A percentile compares a stretch with the other conserved stretches of the same genome.
These are phyloP conservation scores for Novymonas esmeraldas DNA, from an alignment of 208 protist genomes.

Conservation along the genomic window DNA sequence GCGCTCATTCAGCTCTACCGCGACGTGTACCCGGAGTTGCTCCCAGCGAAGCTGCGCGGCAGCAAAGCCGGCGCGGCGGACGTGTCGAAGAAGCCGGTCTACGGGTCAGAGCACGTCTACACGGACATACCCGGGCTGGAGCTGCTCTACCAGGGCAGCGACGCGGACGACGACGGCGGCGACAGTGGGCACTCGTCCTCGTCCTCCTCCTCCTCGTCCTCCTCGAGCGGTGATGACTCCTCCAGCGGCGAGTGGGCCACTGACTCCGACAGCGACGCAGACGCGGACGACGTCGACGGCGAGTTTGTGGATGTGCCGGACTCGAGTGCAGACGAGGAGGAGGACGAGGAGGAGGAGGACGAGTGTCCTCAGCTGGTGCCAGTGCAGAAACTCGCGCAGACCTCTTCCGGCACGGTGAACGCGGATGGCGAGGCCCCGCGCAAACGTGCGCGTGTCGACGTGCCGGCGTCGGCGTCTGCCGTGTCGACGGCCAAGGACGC, in stretches of 20 bases:
- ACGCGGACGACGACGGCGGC: slow-evolving; percentile 53
- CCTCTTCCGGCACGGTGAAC: not conserved
- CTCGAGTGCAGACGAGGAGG: slow-evolving; percentile 41
- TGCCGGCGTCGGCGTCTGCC: not conserved
- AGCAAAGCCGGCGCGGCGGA: slow-evolving; percentile 45
- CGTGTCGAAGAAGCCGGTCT: slow-evolving; percentile 52
- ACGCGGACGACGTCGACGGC: slow-evolving; percentile 75
- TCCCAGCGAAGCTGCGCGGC: slow-evolving; percentile 94
- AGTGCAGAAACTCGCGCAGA: slow-evolving; percentile 18
- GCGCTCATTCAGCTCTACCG: slow-evolving; percentile 96
- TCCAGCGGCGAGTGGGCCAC: slow-evolving; percentile 73
- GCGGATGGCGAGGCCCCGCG: not conserved
- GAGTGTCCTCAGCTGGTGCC: slow-evolving; percentile 72
- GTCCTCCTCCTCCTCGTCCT: not conserved
- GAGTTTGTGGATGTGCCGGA: slow-evolving; percentile 70
- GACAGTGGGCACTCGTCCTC: slow-evolving; percentile 26
- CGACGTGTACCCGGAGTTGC: slow-evolving; percentile 94
- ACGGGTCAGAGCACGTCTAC: slow-evolving; percentile 71
- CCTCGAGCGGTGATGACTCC: slow-evolving; percentile 12
- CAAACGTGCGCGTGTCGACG: slow-evolving; percentile 13
- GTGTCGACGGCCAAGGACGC: not conserved
- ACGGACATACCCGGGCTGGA: slow-evolving; percentile 88
- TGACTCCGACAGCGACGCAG: slow-evolving; percentile 68
- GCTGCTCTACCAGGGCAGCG: slow-evolving; percentile 73
- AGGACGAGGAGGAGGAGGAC: slow-evolving; percentile 41